Conservation (phyloP, 2,329 filamentous ascomycete species). For the Paecilomyces formosus region DNA sequence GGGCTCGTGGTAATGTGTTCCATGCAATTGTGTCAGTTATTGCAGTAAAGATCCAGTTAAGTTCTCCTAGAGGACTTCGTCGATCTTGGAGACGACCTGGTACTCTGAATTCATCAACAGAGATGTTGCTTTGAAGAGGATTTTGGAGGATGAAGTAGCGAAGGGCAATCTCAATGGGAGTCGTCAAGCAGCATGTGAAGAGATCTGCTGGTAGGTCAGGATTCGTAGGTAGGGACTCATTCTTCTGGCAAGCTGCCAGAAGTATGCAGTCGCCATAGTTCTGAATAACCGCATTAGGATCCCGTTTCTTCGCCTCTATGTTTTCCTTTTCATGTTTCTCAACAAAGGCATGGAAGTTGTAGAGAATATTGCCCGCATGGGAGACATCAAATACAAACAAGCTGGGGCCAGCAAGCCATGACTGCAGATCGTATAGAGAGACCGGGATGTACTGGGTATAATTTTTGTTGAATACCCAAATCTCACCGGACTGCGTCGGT, state of each 20-base stretch:
- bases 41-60: conserved; percentile 99
- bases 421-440: conserved; percentile 87
- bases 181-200: conserved; percentile 92
- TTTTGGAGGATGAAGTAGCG: conserved; percentile 96
- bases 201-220: conserved; percentile 87
- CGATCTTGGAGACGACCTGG: conserved; percentile 88
- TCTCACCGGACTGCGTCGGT: conserved; percentile 89
- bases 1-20: conserved; percentile 81
- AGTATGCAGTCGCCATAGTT: conserved; percentile 83
- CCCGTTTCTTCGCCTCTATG: conserved; percentile 63
- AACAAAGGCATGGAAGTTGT: conserved; percentile 88
- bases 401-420: conserved; percentile 91
- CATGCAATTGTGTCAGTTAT: conserved; percentile 98
- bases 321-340: conserved; percentile 93
- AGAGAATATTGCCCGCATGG: conserved; percentile 89
- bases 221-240: conserved; percentile 91
- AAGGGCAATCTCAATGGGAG: conserved; percentile 93
- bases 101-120: conserved; percentile 76
- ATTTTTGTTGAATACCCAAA: conserved; percentile 99
- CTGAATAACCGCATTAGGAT: conserved; percentile 58
- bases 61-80: conserved; percentile 84
- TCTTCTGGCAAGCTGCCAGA: conserved; percentile 80
- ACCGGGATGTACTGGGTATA: conserved; percentile 99
- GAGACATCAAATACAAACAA: conserved; percentile 98
- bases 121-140: conserved; percentile 60